phyloP scores from a whole-genome alignment of 2,329 filamentous ascomycete species.

The Aspergillus sp. region DNA sequence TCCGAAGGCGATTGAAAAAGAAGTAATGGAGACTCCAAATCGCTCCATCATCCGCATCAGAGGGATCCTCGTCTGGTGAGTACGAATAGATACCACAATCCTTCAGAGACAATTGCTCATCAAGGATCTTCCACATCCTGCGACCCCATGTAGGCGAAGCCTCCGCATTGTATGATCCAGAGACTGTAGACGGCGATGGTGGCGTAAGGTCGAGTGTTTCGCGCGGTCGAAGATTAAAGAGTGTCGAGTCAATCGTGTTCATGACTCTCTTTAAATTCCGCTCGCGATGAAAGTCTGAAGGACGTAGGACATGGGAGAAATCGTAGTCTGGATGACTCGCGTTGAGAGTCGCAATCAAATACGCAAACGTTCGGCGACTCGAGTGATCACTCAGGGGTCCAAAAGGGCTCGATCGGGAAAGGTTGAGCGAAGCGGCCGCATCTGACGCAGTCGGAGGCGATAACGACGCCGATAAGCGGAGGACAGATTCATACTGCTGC shows the following conservation, averaged over 20 bases:
- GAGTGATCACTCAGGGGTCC: conserved; percentile 84
- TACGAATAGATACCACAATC: conserved; percentile 91
- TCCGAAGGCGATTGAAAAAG: conserved; percentile 91
- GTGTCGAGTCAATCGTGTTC: conserved; percentile 80
- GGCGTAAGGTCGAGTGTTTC: conserved; percentile 41
- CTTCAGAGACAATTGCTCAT: conserved; percentile 90
- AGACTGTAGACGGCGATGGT: conserved; percentile 43
- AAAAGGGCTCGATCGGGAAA: conserved; percentile 87
- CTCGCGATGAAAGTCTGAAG: conserved; percentile 86
- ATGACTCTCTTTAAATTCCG: conserved; percentile 77
- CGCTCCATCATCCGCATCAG: conserved; percentile 87
- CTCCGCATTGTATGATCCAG: conserved; percentile 47
- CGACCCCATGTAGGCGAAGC: conserved; percentile 75
- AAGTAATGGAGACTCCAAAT: conserved; percentile 98
- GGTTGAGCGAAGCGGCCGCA: conserved; percentile 65
- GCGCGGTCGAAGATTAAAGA: conserved; percentile 79
- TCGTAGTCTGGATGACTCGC: conserved; percentile 96
- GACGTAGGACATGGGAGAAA: conserved; percentile 87
- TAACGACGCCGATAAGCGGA: conserved; percentile 81
- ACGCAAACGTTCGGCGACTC: conserved; percentile 89
- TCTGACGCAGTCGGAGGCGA: conserved; percentile 77
- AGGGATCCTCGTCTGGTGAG: conserved; percentile 83
- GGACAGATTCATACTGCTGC: conserved; percentile 82
- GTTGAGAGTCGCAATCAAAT: conserved; percentile 93
- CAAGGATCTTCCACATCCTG: conserved; percentile 86